Percentiles rank a stretch among this genome's conserved stretches.
Conservation (phyloP, 2,329 filamentous ascomycete genomes). For the Xylaria sp. region DNA sequence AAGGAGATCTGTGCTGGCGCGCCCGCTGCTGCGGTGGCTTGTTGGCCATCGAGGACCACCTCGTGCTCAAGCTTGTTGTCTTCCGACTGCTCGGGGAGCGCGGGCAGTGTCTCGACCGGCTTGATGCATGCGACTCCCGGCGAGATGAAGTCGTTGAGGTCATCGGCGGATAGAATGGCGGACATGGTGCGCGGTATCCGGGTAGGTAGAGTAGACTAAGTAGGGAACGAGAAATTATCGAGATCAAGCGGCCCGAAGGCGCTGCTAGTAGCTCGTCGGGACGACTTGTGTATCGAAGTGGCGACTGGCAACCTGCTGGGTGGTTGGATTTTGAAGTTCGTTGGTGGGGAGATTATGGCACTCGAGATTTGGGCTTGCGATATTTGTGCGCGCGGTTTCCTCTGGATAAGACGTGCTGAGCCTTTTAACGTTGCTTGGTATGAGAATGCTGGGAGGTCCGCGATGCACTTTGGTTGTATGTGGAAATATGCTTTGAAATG, state of each 20-base stretch:
- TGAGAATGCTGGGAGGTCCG: neutral
- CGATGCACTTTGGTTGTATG: conserved; percentile 8
- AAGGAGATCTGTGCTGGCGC: conserved; percentile 91
- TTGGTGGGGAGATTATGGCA: neutral
- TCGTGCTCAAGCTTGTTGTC: conserved; percentile 69
- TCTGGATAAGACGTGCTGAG: neutral
- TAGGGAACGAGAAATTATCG: neutral
- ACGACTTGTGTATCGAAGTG: conserved; percentile 19
- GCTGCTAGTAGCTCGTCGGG: conserved; percentile 23
- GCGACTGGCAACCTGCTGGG: conserved; percentile 14
- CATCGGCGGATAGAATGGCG: conserved; percentile 95
- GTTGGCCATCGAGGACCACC: conserved; percentile 88
- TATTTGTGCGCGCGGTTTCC: neutral
- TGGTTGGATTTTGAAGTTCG: neutral
- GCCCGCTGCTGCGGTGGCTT: conserved; percentile 58
- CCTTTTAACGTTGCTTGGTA: neutral
- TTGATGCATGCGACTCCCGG: conserved; percentile 98
- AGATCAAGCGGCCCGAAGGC: conserved; percentile 23
- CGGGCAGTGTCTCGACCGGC: conserved; percentile 89
- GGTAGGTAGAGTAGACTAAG: neutral
- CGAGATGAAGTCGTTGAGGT: conserved; percentile 98
- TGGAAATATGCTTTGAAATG: conserved; percentile 42
- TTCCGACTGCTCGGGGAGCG: conserved; percentile 47
- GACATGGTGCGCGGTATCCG: conserved; percentile 71
- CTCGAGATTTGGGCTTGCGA: neutral